phyloP scores from a whole-genome alignment of 2,329 filamentous ascomycete genomes.

The Penicillium sp. region DNA sequence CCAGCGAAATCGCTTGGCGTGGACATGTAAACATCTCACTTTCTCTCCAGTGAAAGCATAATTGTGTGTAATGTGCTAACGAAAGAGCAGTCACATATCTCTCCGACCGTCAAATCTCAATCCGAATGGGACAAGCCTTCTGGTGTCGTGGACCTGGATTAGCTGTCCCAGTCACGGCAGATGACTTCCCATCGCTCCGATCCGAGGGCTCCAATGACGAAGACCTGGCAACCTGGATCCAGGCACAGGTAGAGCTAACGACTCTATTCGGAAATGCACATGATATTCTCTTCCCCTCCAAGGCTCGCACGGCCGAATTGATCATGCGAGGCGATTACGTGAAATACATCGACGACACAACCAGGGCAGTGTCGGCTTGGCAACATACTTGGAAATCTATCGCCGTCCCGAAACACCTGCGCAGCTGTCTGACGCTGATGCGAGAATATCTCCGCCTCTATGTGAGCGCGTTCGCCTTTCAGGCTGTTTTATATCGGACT shows the following conservation, averaged over 20 bases:
- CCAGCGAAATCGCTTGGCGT: background rate
- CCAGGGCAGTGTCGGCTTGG: background rate
- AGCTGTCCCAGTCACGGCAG: conserved; percentile 17
- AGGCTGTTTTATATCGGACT: conserved; percentile 1
- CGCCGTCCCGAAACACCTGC: background rate
- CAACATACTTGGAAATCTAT: background rate
- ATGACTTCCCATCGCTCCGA: conserved; percentile 22
- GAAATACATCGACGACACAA: conserved; percentile 23
- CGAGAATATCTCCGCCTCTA: conserved; percentile 5
- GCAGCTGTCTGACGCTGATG: conserved; percentile 2
- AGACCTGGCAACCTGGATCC: conserved; percentile 11
- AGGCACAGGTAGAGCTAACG: conserved; percentile 22
- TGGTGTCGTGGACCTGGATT: conserved; percentile 28
- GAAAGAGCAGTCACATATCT: conserved; percentile 17
- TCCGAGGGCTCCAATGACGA: background rate
- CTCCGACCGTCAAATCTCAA: conserved; percentile 27
- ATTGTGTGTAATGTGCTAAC: background rate
- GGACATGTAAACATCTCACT: background rate
- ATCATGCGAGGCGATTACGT: conserved; percentile 22
- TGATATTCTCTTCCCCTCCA: conserved; percentile 24
- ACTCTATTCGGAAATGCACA: conserved; percentile 26
- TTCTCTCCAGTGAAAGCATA: no score
- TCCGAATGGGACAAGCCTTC: conserved; percentile 29
- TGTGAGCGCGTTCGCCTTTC: conserved; percentile 5
- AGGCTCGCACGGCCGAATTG: conserved; percentile 19